Base-by-base conservation (phyloP, 2,329 filamentous ascomycete species). In the Furcasterigmium sp. region DNA sequence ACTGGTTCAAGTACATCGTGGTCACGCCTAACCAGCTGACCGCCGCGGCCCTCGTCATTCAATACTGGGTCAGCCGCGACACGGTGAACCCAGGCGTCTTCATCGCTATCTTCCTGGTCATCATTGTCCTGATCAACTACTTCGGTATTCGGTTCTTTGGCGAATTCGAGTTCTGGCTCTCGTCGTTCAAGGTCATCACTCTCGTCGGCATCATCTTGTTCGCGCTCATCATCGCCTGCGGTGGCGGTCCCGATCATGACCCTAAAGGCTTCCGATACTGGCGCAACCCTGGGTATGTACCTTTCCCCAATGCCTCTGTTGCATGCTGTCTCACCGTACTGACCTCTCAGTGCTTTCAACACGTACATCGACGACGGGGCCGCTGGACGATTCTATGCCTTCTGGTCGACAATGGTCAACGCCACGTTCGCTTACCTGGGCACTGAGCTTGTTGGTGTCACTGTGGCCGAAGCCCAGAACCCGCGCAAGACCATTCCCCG, bases 1-100 rank as follows among this genome's bases (percentile, higher is more conserved):
- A 75, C 52, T 87, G 80, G 76, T 76, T 82, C 65, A 76, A 91
- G 79, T 93, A 93, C 61, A 87, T 93, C 59, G 91, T 94, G 55
- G 77, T 87, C 39, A 90, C 86, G 1, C 87, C 89, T 1, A 93
- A 93, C 57, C 87, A 94, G 60, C 69, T 94, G 30, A 93, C 87
- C 1, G 88, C 88, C 21, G 80, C 77, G n/a, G 79, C 86, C 5
- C 65, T 94, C 29, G 85, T 91, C 45, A 85, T 94, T 45, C 80
- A 85, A 52, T 90, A 82, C 55, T 94, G 89, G 88, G 67, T 87
- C 10, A 60, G 71, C 2, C 66, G 77, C 21, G 75, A 85, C 0
- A 69, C 65, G 36, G 72, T 91, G 44, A 91, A 91, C 56, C 82
- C 87, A 0, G 87, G 85, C 40, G 85, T 91, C 11, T 93, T 82